Evolutionary conservation across 495 filamentous ascomycete species (phyloP), one percentile per base, ranked within the genome.

Genomic region (Xylaria grammica): DNA sequence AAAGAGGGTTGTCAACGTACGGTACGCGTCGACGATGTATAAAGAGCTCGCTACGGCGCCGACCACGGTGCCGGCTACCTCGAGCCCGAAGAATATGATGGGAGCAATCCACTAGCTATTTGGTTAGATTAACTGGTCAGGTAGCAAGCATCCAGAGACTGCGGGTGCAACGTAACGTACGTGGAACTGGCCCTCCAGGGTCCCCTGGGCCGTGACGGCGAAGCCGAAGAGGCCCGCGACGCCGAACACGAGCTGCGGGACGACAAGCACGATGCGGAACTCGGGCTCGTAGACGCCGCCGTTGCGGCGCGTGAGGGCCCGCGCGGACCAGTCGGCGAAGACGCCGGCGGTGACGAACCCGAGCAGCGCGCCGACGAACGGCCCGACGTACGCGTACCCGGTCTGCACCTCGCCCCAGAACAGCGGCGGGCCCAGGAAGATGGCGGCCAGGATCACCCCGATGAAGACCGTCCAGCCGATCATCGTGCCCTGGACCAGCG

Each of bases 391-490:
- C 56, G 95, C 85, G 69, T 97, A 97, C 11, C 94, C 94, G 2
- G 90, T 91, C 61, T 93, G 73, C 27, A 91, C 90, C 74, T 96
- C 91, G 65, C 83, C 78, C 79, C 94, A 97, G 82, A 85, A 94
- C 27, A 93, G 81, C 0, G 94, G 94, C 3, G 90, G 86, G 9
- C 87, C 85, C 26, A 94, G 80, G 77, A 96, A 94, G 60, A 97
- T 88, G 56, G 87, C 88, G 9, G 91, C 93, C 26, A 97, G 77
- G 58, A 95, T 86, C 27, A 97, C 90, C 51, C 93, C 93, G 56
- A 97, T 95, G 71, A 97, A 89, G 8, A 97, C 94, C 4, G 92
- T 93, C 94, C 94, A 97, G 63, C 94, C 94, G 65, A 97, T 96
- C 63, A 97, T 82, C 1, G 91, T 86, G 13, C 93, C 93, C 82